Evolutionary conservation across 257 asterid genomes (phyloP).

Genomic region (Ilex asprella): DNA sequence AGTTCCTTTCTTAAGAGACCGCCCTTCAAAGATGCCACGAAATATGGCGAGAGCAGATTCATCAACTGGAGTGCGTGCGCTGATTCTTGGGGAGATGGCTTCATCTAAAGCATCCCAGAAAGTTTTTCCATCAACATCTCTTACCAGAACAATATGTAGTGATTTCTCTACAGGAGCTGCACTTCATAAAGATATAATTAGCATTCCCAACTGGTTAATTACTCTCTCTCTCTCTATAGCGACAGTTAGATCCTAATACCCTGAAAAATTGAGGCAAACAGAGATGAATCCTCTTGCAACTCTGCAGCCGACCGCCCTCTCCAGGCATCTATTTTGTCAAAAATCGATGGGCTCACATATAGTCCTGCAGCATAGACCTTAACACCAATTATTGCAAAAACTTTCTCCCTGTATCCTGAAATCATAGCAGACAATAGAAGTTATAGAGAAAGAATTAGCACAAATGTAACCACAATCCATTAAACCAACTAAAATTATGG

Average conservation of each 20-base stretch:
- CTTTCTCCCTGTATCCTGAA: slow-evolving; percentile 81
- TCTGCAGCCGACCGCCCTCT: slow-evolving; percentile 50
- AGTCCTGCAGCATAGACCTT: slow-evolving; percentile 90
- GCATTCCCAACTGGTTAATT: neutral
- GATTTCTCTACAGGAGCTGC: slow-evolving; percentile 86
- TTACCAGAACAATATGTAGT: slow-evolving; percentile 63
- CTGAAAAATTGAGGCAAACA: slow-evolving; percentile 54
- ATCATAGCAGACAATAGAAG: slow-evolving; percentile 8
- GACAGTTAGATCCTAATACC: slow-evolving; percentile 27
- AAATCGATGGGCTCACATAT: slow-evolving; percentile 45
- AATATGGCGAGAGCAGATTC: slow-evolving; percentile 65
- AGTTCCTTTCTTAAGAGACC: slow-evolving; percentile 72
- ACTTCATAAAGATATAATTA: slow-evolving; percentile 17
- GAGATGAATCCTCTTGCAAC: slow-evolving; percentile 48
- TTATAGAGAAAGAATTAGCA: slow-evolving; percentile 16
- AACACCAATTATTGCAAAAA: slow-evolving; percentile 79
- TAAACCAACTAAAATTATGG: too few species aligned
- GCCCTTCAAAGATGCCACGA: slow-evolving; percentile 55
- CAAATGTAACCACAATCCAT: slow-evolving; percentile 3
- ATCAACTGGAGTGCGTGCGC: slow-evolving; percentile 48
- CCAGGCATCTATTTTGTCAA: slow-evolving; percentile 56
- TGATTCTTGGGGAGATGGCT: slow-evolving; percentile 76
- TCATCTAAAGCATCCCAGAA: slow-evolving; percentile 94
- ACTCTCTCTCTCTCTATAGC: slow-evolving; percentile 4
- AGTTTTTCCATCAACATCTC: slow-evolving; percentile 88